Evolutionary conservation across 2,329 filamentous ascomycete genomes (phyloP).

Genomic region (Stromatinia cepivora): DNA sequence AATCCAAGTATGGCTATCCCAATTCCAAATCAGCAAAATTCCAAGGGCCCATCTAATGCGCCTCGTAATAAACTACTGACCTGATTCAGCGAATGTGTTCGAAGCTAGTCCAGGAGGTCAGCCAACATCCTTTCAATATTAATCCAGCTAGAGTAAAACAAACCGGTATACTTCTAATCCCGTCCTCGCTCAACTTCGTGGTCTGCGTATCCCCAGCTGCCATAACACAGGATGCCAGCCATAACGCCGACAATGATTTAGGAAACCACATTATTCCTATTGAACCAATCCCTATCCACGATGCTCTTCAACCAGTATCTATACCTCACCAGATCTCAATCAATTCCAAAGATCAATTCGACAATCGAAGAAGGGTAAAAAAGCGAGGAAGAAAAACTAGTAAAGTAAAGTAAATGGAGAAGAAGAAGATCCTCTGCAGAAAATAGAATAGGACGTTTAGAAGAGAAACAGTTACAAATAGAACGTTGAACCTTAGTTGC

Average conservation of each 20-base stretch:
- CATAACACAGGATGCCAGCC: slow-evolving; percentile 42
- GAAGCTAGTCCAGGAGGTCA: slow-evolving; percentile 56
- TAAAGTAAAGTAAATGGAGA: slow-evolving; percentile 13
- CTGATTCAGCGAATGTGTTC: slow-evolving; percentile 80
- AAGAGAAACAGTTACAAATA: background rate
- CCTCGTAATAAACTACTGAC: slow-evolving; percentile 51
- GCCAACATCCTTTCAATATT: background rate
- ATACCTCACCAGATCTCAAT: background rate
- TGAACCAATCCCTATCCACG: slow-evolving; percentile 5
- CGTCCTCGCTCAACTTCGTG: slow-evolving; percentile 41
- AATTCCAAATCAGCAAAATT: slow-evolving; percentile 26
- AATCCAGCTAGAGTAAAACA: slow-evolving; percentile 37
- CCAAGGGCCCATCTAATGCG: background rate
- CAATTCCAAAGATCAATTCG: background rate
- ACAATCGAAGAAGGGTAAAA: background rate
- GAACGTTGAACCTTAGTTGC: background rate
- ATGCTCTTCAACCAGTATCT: background rate
- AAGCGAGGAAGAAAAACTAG: background rate
- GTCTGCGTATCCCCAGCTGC: slow-evolving; percentile 42
- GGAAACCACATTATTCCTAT: slow-evolving; percentile 38
- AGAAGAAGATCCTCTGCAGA: background rate
- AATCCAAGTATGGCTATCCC: slow-evolving; percentile 87
- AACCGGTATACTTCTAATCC: slow-evolving; percentile 66
- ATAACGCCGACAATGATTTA: slow-evolving; percentile 35
- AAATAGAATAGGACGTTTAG: slow-evolving; percentile 4